These are phyloP conservation scores for Apiospora hydei DNA, from an alignment of 2,329 filamentous ascomycete species.

Conservation along the genomic window DNA sequence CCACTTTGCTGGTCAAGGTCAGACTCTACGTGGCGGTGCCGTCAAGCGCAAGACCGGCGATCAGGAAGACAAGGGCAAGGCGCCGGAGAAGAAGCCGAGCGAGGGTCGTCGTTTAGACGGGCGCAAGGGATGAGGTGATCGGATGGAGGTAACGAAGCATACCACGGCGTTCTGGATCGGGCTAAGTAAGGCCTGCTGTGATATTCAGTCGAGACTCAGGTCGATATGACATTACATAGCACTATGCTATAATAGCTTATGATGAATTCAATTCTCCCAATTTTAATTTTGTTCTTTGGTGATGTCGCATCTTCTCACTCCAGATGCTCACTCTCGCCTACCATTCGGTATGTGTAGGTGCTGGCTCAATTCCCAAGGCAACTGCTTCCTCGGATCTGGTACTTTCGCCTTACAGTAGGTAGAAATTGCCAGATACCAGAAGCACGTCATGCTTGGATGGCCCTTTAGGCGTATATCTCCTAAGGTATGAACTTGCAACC, in stretches of 20 bases:
- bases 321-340: neutral
- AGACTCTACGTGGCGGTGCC: slow-evolving; percentile 71
- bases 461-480: neutral
- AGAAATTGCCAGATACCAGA: neutral
- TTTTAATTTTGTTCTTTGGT: neutral
- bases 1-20: slow-evolving; percentile 85
- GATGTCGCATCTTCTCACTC: neutral
- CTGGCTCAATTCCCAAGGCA: neutral
- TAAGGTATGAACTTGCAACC: neutral
- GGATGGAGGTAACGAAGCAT: neutral
- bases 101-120: slow-evolving; percentile 56
- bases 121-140: slow-evolving; percentile 38
- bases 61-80: slow-evolving; percentile 54
- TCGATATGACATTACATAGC: slow-evolving; percentile 14
- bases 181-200: neutral
- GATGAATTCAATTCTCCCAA: neutral
- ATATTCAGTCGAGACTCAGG: neutral
- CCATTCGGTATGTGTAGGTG: neutral
- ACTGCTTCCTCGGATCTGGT: neutral
- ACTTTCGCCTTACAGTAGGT: neutral
- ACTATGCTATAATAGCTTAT: slow-evolving; percentile 14
- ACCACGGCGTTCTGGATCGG: slow-evolving; percentile 23
- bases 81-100: slow-evolving; percentile 54
- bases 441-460: neutral
- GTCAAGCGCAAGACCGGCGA: slow-evolving; percentile 73